Conservation (phyloP, 2,329 filamentous ascomycete genomes). For the Dissoconium aciculare region DNA sequence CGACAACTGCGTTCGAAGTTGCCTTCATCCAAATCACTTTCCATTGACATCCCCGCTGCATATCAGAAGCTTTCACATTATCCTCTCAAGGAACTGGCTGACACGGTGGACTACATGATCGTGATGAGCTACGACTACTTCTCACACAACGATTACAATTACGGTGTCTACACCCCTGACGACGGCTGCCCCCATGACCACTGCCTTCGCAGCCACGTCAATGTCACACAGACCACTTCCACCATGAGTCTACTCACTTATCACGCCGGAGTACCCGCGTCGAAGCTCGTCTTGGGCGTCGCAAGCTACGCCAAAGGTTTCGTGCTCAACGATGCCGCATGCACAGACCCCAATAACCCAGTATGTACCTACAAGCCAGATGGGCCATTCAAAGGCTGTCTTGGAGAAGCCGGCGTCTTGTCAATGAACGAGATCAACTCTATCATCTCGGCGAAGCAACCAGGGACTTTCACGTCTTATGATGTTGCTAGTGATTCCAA, state of each 20-base stretch:
- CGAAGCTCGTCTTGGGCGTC: constrained; percentile 26
- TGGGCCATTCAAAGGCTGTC: too few relatives aligned
- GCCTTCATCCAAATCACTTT: background rate
- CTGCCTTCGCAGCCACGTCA: constrained; percentile 20
- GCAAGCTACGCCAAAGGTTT: constrained; percentile 24
- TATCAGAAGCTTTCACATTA: background rate
- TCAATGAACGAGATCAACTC: too few relatives aligned
- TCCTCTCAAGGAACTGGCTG: background rate
- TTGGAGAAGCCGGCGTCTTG: too few relatives aligned
- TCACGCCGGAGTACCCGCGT: constrained; percentile 10
- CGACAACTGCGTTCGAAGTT: background rate
- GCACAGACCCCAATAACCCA: constrained; percentile 13
- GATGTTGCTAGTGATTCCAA: too few relatives aligned
- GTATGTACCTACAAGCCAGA: too few relatives aligned
- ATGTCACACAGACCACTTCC: constrained; percentile 14
- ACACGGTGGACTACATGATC: background rate
- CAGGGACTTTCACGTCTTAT: too few relatives aligned
- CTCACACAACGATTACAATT: background rate
- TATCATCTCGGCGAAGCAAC: too few relatives aligned
- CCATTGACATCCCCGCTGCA: background rate
- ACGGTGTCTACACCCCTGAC: too few relatives aligned
- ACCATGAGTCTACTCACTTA: constrained; percentile 11
- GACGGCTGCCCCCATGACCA: background rate
- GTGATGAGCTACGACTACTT: background rate
- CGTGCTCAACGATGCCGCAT: constrained; percentile 23